A percentile compares a stretch with the other conserved stretches of the same genome.
These are phyloP conservation scores for Misopates orontium DNA, from an alignment of 257 asterid genomes.

Conservation along the genomic window DNA sequence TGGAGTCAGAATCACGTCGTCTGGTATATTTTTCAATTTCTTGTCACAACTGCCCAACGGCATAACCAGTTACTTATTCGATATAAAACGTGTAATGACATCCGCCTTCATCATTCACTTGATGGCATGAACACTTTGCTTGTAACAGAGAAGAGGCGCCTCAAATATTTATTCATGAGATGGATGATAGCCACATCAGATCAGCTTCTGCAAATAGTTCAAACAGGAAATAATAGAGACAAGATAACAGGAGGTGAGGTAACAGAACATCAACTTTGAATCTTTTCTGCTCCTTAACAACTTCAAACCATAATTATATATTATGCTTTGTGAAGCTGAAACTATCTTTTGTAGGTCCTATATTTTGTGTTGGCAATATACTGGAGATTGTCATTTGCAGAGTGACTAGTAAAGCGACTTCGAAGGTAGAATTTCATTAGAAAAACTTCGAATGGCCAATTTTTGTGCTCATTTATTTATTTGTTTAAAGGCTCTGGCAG, in stretches of 20 bases:
- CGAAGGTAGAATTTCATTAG: no score
- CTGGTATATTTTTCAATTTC: not conserved
- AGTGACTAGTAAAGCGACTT: no score
- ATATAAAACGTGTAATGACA: not conserved
- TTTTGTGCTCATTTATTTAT: no score
- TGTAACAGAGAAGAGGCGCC: slow-evolving; percentile 70
- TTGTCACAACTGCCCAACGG: not conserved
- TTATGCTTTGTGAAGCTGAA: not conserved
- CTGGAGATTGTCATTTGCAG: no score
- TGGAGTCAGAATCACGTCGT: not conserved
- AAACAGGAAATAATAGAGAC: slow-evolving; percentile 19
- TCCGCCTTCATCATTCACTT: not conserved
- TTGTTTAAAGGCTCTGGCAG: no score
- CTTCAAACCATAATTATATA: not conserved
- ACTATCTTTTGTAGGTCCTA: no score
- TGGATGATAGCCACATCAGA: slow-evolving; percentile 32
- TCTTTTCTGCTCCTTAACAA: not conserved
- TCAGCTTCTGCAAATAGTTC: slow-evolving; percentile 35
- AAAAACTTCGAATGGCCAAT: no score
- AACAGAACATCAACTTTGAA: not conserved
- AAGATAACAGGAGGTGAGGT: slow-evolving; percentile 1
- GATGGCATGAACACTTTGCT: not conserved
- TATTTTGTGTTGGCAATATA: no score
- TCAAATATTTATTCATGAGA: slow-evolving; percentile 55
- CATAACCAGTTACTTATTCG: not conserved